Percentiles rank a stretch among this genome's conserved stretches.
Conservation (phyloP, 108 stramenopile species). For the Asterionellopsis glacialis region DNA sequence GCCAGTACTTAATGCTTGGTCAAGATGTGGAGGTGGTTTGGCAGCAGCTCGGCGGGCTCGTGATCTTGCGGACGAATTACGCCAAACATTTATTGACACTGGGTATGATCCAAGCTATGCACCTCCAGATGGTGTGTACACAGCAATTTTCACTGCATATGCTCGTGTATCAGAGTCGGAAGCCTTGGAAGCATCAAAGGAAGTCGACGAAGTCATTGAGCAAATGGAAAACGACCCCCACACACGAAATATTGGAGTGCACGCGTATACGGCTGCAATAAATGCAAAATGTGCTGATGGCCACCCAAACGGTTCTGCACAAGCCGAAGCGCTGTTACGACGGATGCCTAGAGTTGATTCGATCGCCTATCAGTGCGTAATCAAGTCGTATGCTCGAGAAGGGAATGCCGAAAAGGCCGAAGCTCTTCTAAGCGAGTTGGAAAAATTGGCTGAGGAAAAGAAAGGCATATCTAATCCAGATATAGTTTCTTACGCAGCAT, state of each 20-base stretch:
- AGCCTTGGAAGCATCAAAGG: no score
- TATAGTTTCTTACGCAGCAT: no score
- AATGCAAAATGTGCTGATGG: conserved; percentile 1
- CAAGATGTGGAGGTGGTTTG: not conserved
- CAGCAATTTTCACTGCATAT: not conserved
- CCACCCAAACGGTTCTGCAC: not conserved
- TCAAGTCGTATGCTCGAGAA: conserved; percentile 9
- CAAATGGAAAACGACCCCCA: not conserved
- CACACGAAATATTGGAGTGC: not conserved
- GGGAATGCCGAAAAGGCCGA: conserved; percentile 12
- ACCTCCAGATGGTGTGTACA: no score
- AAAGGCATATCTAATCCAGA: not conserved
- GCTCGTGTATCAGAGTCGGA: not conserved
- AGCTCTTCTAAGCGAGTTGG: conserved; percentile 2
- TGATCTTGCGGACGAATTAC: not conserved
- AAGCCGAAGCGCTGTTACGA: conserved; percentile 7
- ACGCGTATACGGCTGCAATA: conserved; percentile 1
- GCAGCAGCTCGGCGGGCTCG: not conserved
- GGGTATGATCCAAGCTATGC: no score
- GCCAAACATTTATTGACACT: not conserved
- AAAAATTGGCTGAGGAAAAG: not conserved
- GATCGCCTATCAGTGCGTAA: conserved; percentile 10
- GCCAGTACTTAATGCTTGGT: not conserved
- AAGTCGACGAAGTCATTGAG: no score
- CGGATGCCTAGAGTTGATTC: conserved; percentile 1